A percentile compares a stretch with the other conserved stretches of the same genome.
phyloP scores from a whole-genome alignment of 2,329 filamentous ascomycete species.

The Cladophialophora yegresii region DNA sequence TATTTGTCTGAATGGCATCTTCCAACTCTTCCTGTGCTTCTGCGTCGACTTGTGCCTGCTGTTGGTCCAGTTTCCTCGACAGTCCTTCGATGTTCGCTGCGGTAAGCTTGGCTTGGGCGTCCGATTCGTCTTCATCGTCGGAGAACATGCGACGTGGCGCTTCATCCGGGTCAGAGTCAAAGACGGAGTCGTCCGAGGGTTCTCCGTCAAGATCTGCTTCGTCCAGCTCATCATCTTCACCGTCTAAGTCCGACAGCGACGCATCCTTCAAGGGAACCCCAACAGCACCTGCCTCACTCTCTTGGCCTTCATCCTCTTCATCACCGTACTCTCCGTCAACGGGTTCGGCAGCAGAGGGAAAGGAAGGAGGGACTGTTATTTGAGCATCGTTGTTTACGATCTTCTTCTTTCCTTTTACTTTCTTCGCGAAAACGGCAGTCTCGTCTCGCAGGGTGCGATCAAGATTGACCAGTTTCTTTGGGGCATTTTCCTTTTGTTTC shows the following conservation, averaged over 20 bases:
- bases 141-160: conserved; percentile 77
- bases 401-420: conserved; percentile 39
- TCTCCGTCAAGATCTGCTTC: conserved; percentile 45
- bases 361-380: conserved; percentile 34
- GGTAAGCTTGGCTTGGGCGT: conserved; percentile 85
- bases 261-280: conserved; percentile 53
- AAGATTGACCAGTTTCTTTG: conserved; percentile 48
- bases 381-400: conserved; percentile 38
- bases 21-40: conserved; percentile 83
- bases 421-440: conserved; percentile 38
- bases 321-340: conserved; percentile 48
- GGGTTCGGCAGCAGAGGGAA: conserved; percentile 39
- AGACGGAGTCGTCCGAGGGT: conserved; percentile 58
- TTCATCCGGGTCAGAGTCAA: conserved; percentile 68
- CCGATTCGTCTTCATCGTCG: conserved; percentile 86
- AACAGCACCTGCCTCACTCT: conserved; percentile 46
- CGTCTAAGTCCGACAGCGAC: conserved; percentile 29
- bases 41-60: conserved; percentile 74
- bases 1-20: conserved; percentile 91
- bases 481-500: conserved; percentile 42
- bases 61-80: conserved; percentile 77
- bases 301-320: conserved; percentile 48
- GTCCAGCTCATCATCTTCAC: conserved; percentile 33
- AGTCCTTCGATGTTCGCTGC: conserved; percentile 95
- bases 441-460: conserved; percentile 39